Evolutionary conservation across 805 yeast genomes (phyloP).

Genomic region (Kluyveromyces siamensis): DNA sequence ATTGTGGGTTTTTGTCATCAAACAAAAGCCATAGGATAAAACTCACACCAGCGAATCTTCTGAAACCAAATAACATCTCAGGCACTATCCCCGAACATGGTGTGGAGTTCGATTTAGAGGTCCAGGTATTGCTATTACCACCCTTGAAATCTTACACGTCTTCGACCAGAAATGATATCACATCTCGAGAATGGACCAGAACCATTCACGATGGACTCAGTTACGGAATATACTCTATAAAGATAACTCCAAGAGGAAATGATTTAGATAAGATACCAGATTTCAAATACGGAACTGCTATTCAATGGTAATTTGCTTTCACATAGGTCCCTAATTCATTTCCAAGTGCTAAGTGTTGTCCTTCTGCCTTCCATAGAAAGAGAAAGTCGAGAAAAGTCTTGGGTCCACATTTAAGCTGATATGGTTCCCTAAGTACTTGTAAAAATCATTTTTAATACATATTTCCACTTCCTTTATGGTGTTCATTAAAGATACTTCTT

Average conservation of each 20-base stretch:
- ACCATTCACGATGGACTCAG: slow-evolving; percentile 74
- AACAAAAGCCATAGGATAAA: slow-evolving; percentile 14
- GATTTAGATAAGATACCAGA: slow-evolving; percentile 12
- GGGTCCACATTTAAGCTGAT: no score
- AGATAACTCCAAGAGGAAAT: slow-evolving; percentile 21
- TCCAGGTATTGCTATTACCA: slow-evolving; percentile 50
- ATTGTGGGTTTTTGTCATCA: slow-evolving; percentile 54
- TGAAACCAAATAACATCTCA: slow-evolving; percentile 23
- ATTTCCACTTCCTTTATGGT: no score
- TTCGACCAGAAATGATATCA: slow-evolving; percentile 54
- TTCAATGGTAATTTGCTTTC: not conserved
- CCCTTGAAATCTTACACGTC: slow-evolving; percentile 57
- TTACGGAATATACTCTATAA: slow-evolving; percentile 42
- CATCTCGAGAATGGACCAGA: slow-evolving; percentile 63
- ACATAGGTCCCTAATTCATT: no score
- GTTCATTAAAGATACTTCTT: no score
- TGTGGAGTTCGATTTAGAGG: slow-evolving; percentile 25
- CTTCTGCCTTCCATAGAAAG: no score
- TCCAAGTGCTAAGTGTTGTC: no score
- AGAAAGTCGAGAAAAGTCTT: no score
- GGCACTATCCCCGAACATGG: slow-evolving; percentile 19
- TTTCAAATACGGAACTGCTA: not conserved
- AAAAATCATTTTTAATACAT: no score
- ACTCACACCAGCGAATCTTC: slow-evolving; percentile 35
- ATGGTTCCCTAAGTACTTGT: no score